These are phyloP conservation scores for Conticribra guillardii DNA, from an alignment of 108 stramenopile genomes.

Conservation along the genomic window DNA sequence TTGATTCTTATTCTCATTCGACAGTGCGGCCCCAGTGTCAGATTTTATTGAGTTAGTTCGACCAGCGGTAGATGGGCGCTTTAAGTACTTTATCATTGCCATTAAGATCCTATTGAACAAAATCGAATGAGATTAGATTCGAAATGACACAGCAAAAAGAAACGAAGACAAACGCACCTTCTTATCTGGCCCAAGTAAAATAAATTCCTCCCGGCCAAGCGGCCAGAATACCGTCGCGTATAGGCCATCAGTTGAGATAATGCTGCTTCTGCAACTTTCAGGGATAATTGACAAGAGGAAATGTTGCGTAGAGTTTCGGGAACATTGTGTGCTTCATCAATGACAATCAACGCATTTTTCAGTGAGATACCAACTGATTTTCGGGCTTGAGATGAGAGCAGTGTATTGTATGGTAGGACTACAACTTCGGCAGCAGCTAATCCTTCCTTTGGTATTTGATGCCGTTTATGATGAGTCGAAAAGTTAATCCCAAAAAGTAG, in stretches of 20 bases:
- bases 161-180: too few relatives aligned
- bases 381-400: constrained; percentile 72
- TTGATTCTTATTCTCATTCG: constrained; percentile 1
- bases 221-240: constrained; percentile 53
- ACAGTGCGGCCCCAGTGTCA: constrained; percentile 15
- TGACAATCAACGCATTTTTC: constrained; percentile 78
- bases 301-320: constrained; percentile 79
- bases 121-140: too few relatives aligned
- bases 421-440: constrained; percentile 90
- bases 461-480: too few relatives aligned
- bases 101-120: constrained; percentile 67
- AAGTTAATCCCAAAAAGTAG: too few relatives aligned
- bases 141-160: too few relatives aligned
- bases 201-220: constrained; percentile 74
- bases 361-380: constrained; percentile 81
- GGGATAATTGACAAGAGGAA: constrained; percentile 55
- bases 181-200: constrained; percentile 87
- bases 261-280: constrained; percentile 56
- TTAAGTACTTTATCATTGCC: constrained; percentile 62
- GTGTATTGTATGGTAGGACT: constrained; percentile 89
- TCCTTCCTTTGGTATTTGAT: constrained; percentile 27
- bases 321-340: constrained; percentile 99
- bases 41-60: constrained; percentile 1
- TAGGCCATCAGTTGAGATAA: constrained; percentile 64
- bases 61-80: constrained; percentile 22